Conservation (phyloP, 2,329 filamentous ascomycete species). For the Elsinoe necatrix region DNA sequence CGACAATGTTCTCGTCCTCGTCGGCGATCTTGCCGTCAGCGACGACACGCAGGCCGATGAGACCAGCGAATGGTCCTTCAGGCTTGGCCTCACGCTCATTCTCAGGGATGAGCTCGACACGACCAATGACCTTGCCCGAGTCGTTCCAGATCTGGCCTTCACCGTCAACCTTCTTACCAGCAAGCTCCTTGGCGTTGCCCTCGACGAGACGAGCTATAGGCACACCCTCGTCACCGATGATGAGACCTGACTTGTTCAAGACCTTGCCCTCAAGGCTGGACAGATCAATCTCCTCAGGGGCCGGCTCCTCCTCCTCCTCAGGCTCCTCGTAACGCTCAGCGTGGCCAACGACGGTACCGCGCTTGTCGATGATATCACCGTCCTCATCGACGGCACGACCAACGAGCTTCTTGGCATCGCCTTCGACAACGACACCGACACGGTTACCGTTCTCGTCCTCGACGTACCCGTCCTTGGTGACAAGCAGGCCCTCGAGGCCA, state of each 20-base stretch:
- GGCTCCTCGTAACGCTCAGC: slow-evolving; percentile 53
- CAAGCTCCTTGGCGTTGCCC: slow-evolving; percentile 54
- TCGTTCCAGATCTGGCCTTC: slow-evolving; percentile 65
- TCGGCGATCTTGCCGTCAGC: slow-evolving; percentile 42
- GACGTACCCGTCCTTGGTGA: slow-evolving; percentile 43
- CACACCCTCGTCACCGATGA: slow-evolving; percentile 43
- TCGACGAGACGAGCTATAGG: slow-evolving; percentile 58
- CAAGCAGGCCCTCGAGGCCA: slow-evolving; percentile 42
- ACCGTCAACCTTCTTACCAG: slow-evolving; percentile 63
- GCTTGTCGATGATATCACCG: slow-evolving; percentile 47
- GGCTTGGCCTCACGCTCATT: slow-evolving; percentile 49
- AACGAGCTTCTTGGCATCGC: slow-evolving; percentile 44
- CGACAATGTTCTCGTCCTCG: slow-evolving; percentile 44
- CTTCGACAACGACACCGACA: slow-evolving; percentile 42
- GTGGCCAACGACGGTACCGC: slow-evolving; percentile 44
- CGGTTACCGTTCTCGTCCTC: slow-evolving; percentile 44
- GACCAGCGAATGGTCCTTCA: slow-evolving; percentile 44
- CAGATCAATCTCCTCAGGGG: slow-evolving; percentile 35
- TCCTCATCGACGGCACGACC: slow-evolving; percentile 45
- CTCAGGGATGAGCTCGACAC: slow-evolving; percentile 58
- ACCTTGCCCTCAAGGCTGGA: slow-evolving; percentile 40
- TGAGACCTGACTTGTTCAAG: slow-evolving; percentile 43
- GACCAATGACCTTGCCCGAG: slow-evolving; percentile 60
- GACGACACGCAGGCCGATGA: slow-evolving; percentile 41
- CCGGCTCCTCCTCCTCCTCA: slow-evolving; percentile 42